phyloP scores from a whole-genome alignment of 805 yeast genomes.

The Trichomonascus vanleenenianus region DNA sequence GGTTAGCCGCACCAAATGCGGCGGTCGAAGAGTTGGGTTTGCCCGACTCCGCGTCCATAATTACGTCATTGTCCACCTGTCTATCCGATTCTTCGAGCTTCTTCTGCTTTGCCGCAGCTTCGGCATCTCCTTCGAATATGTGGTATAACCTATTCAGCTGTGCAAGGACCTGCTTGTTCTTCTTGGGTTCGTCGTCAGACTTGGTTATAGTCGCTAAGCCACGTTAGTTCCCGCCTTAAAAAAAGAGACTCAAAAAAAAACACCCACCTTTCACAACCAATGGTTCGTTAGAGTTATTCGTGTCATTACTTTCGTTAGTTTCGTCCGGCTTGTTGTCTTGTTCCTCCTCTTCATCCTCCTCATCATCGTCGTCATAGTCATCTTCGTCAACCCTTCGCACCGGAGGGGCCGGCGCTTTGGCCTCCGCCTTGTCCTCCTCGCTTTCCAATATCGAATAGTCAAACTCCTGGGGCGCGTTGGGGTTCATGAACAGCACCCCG shows the following conservation, averaged over 20 bases:
- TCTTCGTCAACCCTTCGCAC: conserved; percentile 24
- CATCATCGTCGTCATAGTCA: conserved; percentile 35
- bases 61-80: conserved; percentile 34
- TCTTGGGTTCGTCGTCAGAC: conserved; percentile 11
- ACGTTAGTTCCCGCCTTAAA: conserved; percentile 8
- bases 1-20: conserved; percentile 63
- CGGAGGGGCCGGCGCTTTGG: conserved; percentile 1
- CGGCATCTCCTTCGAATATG: conserved; percentile 59
- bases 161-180: conserved; percentile 13
- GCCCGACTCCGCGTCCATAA: conserved; percentile 2
- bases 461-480: conserved; percentile 14
- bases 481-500: conserved; percentile 22
- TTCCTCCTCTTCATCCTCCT: conserved; percentile 28
- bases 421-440: conserved; percentile 6
- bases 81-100: conserved; percentile 76
- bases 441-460: conserved; percentile 20
- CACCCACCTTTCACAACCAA: background rate
- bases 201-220: conserved; percentile 25
- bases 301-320: conserved; percentile 11
- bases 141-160: conserved; percentile 52
- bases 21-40: conserved; percentile 26
- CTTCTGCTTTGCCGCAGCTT: conserved; percentile 65
- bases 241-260: background rate
- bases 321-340: conserved; percentile 21
- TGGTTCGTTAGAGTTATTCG: background rate